These are phyloP conservation scores for Cudoniella acicularis DNA, from an alignment of 495 filamentous ascomycete genomes.

Conservation along the genomic window DNA sequence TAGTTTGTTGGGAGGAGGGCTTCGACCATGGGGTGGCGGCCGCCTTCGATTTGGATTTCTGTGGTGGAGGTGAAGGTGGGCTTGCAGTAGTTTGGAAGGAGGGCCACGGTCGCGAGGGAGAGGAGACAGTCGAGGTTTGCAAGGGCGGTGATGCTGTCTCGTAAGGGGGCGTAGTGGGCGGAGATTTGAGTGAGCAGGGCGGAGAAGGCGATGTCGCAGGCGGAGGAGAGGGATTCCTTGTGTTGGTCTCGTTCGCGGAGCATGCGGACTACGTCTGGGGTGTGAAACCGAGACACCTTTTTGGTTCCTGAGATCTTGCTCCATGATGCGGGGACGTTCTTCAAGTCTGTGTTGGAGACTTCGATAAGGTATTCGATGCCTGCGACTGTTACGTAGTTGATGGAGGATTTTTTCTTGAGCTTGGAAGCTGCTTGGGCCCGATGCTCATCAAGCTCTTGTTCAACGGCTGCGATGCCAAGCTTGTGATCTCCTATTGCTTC, in stretches of 20 bases:
- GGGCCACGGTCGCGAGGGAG: constrained; percentile 78
- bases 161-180: constrained; percentile 78
- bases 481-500: constrained; percentile 85
- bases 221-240: constrained; percentile 86
- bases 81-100: constrained; percentile 85
- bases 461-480: constrained; percentile 85
- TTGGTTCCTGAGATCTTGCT: constrained; percentile 92
- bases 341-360: constrained; percentile 74
- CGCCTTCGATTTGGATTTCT: constrained; percentile 67
- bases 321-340: constrained; percentile 89
- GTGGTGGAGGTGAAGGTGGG: constrained; percentile 63
- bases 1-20: constrained; percentile 82
- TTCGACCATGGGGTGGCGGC: constrained; percentile 95
- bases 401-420: constrained; percentile 60
- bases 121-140: constrained; percentile 87
- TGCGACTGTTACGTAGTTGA: constrained; percentile 74
- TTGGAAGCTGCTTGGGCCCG: constrained; percentile 65
- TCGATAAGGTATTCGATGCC: constrained; percentile 96
- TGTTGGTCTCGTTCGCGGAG: constrained; percentile 91
- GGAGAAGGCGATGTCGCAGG: constrained; percentile 82
- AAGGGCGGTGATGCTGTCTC: constrained; percentile 82
- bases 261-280: constrained; percentile 78
- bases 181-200: constrained; percentile 68
- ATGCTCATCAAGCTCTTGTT: constrained; percentile 79
- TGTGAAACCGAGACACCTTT: constrained; percentile 88